Conservation (phyloP, 352 stramenopile genomes). For the Globisporangium paroecandrum region DNA sequence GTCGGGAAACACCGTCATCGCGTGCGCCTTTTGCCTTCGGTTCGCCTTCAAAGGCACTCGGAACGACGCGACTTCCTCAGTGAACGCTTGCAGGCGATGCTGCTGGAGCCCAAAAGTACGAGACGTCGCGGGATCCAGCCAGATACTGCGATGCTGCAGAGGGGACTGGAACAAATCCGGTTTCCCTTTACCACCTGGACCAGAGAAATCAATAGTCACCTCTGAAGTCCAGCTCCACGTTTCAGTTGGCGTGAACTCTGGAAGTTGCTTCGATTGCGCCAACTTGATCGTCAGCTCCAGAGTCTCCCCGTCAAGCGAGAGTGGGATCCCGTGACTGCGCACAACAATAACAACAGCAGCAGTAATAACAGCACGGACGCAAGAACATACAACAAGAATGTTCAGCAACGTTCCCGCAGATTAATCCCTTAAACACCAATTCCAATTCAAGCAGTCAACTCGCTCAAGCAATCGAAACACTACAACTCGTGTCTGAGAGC, state of each 20-base stretch:
- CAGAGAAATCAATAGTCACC: conserved; percentile 20
- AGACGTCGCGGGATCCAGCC: conserved; percentile 59
- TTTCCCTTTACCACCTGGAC: conserved; percentile 15
- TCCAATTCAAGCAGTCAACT: not conserved
- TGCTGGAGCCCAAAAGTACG: conserved; percentile 51
- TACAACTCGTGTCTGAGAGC: conserved; percentile 16
- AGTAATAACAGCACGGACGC: conserved; percentile 3
- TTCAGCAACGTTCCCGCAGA: not conserved
- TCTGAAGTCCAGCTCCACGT: conserved; percentile 26
- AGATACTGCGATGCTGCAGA: conserved; percentile 49
- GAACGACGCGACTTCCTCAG: conserved; percentile 66
- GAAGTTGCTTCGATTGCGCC: conserved; percentile 35
- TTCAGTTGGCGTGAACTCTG: conserved; percentile 31
- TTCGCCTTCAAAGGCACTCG: conserved; percentile 55
- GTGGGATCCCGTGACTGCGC: conserved; percentile 58
- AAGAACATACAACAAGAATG: not conserved
- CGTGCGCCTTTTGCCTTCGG: conserved; percentile 49
- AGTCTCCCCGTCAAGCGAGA: conserved; percentile 33
- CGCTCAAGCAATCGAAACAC: not conserved
- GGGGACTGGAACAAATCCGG: conserved; percentile 28
- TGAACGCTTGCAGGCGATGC: conserved; percentile 55
- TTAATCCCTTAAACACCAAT: not conserved
- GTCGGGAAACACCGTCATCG: conserved; percentile 51
- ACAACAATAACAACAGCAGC: conserved; percentile 9
- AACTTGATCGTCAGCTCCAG: conserved; percentile 40